These are phyloP conservation scores for Corymbia citriodora DNA, from an alignment of 441 rosid genomes.

Conservation along the genomic window DNA sequence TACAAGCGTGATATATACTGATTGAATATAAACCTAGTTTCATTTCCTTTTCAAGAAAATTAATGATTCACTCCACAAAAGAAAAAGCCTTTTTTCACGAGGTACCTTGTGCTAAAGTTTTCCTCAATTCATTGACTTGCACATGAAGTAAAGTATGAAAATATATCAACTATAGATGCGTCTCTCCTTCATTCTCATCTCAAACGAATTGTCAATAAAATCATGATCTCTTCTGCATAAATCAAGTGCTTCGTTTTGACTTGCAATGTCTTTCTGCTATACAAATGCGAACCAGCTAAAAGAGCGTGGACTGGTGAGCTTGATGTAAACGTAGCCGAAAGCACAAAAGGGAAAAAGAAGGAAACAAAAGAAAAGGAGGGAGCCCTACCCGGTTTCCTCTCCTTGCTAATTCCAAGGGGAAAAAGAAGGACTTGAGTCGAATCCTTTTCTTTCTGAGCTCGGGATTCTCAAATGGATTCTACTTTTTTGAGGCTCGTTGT, in stretches of 20 bases:
- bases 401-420: not conserved
- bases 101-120: not conserved
- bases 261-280: not conserved
- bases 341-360: not conserved
- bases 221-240: not conserved
- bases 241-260: conserved; percentile 1
- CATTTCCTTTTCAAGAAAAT: not conserved
- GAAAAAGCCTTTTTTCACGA: not conserved
- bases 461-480: not conserved
- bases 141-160: not conserved
- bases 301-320: not conserved
- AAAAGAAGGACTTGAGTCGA: not conserved
- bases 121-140: not conserved
- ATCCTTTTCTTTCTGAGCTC: not conserved
- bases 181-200: not conserved
- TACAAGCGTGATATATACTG: not conserved
- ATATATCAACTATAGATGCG: not conserved
- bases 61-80: not conserved
- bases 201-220: not conserved
- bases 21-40: not conserved
- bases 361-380: conserved; percentile 1
- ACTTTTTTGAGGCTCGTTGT: not conserved
- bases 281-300: not conserved
- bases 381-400: conserved; percentile 4
- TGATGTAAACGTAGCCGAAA: conserved; percentile 19